phyloP scores from a whole-genome alignment of 139 green algal genomes.

The Volvox reticuliferus region DNA sequence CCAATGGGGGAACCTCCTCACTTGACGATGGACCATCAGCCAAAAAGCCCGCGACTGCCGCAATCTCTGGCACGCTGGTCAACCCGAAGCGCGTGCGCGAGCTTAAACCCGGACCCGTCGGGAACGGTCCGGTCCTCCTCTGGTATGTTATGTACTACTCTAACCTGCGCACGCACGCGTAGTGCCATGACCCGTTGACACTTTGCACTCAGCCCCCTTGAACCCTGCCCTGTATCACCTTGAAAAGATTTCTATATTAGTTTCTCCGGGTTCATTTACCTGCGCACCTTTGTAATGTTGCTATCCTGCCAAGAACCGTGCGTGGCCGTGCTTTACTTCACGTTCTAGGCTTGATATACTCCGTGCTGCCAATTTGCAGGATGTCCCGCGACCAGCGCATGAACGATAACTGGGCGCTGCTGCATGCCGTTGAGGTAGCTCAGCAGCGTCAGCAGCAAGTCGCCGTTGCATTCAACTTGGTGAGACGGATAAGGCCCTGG shows the following conservation, averaged over 20 bases:
- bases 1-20: neutral
- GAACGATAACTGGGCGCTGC: slow-evolving; percentile 96
- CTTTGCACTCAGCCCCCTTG: too few species aligned
- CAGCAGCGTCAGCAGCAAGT: slow-evolving; percentile 55
- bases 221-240: too few species aligned
- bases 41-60: neutral
- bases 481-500: slow-evolving; percentile 37
- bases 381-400: slow-evolving; percentile 94
- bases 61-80: slow-evolving; percentile 44
- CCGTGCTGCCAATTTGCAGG: slow-evolving; percentile 56
- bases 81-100: slow-evolving; percentile 72
- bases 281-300: too few species aligned
- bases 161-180: too few species aligned
- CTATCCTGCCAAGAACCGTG: too few species aligned
- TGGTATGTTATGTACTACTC: slow-evolving; percentile 62
- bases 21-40: neutral
- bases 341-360: too few species aligned
- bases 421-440: slow-evolving; percentile 86
- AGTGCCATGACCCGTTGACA: too few species aligned
- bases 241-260: too few species aligned
- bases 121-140: slow-evolving; percentile 80
- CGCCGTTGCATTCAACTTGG: slow-evolving; percentile 90
- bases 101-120: slow-evolving; percentile 65
- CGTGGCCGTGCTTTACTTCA: too few species aligned
- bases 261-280: too few species aligned